Base-by-base conservation (phyloP, 2,329 filamentous ascomycete genomes). In the Ceratocystis smalleyi region DNA sequence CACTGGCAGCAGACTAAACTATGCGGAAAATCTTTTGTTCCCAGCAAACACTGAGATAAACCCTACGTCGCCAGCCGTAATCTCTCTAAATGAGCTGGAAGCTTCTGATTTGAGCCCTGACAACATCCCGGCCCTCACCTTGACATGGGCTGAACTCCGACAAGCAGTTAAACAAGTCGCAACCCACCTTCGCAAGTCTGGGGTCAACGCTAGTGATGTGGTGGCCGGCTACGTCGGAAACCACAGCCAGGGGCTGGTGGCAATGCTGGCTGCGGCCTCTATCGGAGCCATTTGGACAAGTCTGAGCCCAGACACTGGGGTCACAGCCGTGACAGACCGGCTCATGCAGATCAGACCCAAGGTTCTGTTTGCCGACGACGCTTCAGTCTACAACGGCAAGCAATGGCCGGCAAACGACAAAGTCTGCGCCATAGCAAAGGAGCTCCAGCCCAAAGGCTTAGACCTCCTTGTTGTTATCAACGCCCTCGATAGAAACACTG, bases 1-100 rank as follows among this genome's bases (percentile, higher is more conserved):
- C 73, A 74, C 83, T 65, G 86, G 86, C 8, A 82, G 88, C 15
- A 84, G 79, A 65, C 79, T 97, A 68, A 99, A 97, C 74, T 97
- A 96, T 72, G 91, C 92, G 30, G 89, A 97, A 76, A 99, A 99
- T 73, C 79, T 97, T 63, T 83, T 99, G 2, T 96, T 86, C 73
- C 92, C 92, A 2, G 78, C 78, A 61, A 77, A 81, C 43, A 35
- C 27, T n/a, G 47, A 24, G 2, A 74, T 84, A 5, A 76, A 86
- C 68, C 81, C 85, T 61, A 91, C 91, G 19, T 80, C 95, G 57
- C 87, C 96, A 70, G 88, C 87, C 30, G 86, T 83, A 3, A 96
- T 90, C 10, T 92, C 97, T 75, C 73, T 78, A 17, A 83, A 82
- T 15, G 79, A 82, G 7, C 45, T 57, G 61, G 81, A 88, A 69